Evolutionary conservation across 2,329 filamentous ascomycete genomes (phyloP), one percentile per base, ranked within the genome.

Genomic region (Trichophyton rubrum): DNA sequence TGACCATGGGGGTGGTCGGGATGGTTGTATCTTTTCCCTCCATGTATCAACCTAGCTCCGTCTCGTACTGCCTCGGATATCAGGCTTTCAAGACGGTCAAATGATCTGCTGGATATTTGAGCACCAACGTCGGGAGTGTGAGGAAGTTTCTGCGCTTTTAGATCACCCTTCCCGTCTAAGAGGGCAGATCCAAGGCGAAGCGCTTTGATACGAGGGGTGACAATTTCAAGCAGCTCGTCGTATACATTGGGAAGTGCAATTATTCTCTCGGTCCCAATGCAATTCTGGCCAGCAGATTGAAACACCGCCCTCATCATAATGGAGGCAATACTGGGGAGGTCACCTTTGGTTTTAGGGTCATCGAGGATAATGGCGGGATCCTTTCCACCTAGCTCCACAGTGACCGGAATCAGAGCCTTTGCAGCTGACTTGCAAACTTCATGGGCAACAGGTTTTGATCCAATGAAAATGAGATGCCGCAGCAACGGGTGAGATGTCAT

Each of bases 211-310:
- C 87, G 85, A 9, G 88, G 86, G 58, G 84, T 81, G 20, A 99
- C 82, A 63, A 85, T 79, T 3, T 79, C 73, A 59, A 96, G 76
- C 22, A 99, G 82, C 60, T 79, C 78, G 64, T 87, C 80, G 76
- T 97, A 95, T 58, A 89, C 80, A n/a, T 77, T 78, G 1, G 89
- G 86, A 15, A 88, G 81, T 24, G 87, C 89, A 66, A 97, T 86
- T 69, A 97, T 86, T 60, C 93, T 88, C 77, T 99, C 93, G 66
- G 96, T 92, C 60, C 93, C 93, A 70, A 99, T 92, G 75, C 93
- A 99, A 76, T 99, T 99, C 74, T 99, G 93, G 1, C 93, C 93
- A 15, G 90, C 87, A 58, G 90, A 90, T 74, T 99, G 93, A 75
- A 97, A 99, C 8, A 89, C 90, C 59, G 92, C 93, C 59, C 93